These are phyloP conservation scores for Vitis rotundifolia DNA, from an alignment of 164 flowering plant species.

Conservation along the genomic window DNA sequence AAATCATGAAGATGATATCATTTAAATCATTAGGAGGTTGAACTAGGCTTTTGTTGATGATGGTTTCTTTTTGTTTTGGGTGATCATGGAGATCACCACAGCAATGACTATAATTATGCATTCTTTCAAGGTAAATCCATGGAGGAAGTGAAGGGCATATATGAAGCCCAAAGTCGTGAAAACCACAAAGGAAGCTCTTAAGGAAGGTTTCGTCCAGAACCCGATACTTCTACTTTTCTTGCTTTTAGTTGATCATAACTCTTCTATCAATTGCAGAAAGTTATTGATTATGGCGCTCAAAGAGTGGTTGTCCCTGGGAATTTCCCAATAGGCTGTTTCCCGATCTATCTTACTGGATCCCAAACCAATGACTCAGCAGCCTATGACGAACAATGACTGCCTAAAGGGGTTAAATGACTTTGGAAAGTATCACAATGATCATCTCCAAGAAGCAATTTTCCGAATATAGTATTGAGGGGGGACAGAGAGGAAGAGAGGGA, in stretches of 20 bases:
- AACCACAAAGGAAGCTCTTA: constrained; percentile 17
- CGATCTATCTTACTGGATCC: constrained; percentile 11
- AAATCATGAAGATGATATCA: too few species aligned
- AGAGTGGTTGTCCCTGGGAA: constrained; percentile 20
- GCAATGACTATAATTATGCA: constrained; percentile 35
- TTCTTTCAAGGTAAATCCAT: constrained; percentile 15
- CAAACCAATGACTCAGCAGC: constrained; percentile 10
- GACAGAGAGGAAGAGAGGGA: too few species aligned
- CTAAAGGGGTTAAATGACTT: constrained; percentile 23
- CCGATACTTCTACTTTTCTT: constrained; percentile 2
- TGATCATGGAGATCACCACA: constrained; percentile 43
- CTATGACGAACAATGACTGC: constrained; percentile 23
- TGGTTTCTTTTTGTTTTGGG: too few species aligned
- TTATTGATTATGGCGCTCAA: constrained; percentile 18
- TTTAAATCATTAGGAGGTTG: too few species aligned
- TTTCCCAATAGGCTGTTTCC: constrained; percentile 16
- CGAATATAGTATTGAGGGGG: too few species aligned
- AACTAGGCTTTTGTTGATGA: too few species aligned
- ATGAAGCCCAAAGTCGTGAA: constrained; percentile 26
- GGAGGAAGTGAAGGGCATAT: constrained; percentile 13
- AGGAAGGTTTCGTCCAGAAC: constrained; percentile 22
- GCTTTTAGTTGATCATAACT: too few species aligned
- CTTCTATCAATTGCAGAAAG: constrained; percentile 12
- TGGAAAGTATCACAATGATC: constrained; percentile 17
- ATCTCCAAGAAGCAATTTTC: constrained; percentile 16